phyloP scores from a whole-genome alignment of 768 basidiomycete species.

The Russula dissimulans region DNA sequence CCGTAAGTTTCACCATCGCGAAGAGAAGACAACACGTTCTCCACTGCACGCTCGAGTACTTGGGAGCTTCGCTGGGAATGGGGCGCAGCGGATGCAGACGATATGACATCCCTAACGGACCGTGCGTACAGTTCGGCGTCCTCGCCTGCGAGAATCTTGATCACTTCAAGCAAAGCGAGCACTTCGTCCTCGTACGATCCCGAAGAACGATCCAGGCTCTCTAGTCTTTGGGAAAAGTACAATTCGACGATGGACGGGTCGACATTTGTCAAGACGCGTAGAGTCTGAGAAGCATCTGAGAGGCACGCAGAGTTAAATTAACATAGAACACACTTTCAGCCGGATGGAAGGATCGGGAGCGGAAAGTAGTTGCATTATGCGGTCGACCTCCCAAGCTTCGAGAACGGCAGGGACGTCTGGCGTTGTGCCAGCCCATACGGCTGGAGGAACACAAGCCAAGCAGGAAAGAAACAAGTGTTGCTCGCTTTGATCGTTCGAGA shows the following conservation, averaged over 20 bases:
- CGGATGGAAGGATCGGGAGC: slow-evolving; percentile 50
- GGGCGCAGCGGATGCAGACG: slow-evolving; percentile 29
- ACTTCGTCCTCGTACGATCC: slow-evolving; percentile 34
- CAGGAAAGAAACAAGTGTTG: slow-evolving; percentile 60
- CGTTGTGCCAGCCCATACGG: slow-evolving; percentile 59
- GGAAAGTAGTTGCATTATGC: slow-evolving; percentile 58
- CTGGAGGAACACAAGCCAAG: slow-evolving; percentile 46
- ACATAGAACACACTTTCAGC: slow-evolving; percentile 37
- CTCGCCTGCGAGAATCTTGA: slow-evolving; percentile 35
- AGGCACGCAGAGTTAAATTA: background rate
- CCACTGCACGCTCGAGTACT: slow-evolving; percentile 50
- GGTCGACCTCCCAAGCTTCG: slow-evolving; percentile 66
- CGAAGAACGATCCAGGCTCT: slow-evolving; percentile 29
- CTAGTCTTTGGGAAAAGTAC: slow-evolving; percentile 40
- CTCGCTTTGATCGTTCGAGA: slow-evolving; percentile 53
- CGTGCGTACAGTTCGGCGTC: slow-evolving; percentile 54
- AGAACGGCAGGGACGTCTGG: slow-evolving; percentile 42
- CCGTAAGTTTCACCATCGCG: slow-evolving; percentile 36
- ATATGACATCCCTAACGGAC: slow-evolving; percentile 36
- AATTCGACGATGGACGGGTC: slow-evolving; percentile 50
- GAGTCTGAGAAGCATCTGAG: slow-evolving; percentile 37
- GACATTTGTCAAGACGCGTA: slow-evolving; percentile 46
- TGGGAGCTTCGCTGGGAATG: slow-evolving; percentile 25
- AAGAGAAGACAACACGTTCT: slow-evolving; percentile 42
- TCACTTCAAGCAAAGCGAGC: slow-evolving; percentile 45